Percentiles rank a stretch among this genome's conserved stretches.
These are phyloP conservation scores for Tolypocladium cylindrosporum DNA, from an alignment of 2,329 filamentous ascomycete species.

Conservation along the genomic window DNA sequence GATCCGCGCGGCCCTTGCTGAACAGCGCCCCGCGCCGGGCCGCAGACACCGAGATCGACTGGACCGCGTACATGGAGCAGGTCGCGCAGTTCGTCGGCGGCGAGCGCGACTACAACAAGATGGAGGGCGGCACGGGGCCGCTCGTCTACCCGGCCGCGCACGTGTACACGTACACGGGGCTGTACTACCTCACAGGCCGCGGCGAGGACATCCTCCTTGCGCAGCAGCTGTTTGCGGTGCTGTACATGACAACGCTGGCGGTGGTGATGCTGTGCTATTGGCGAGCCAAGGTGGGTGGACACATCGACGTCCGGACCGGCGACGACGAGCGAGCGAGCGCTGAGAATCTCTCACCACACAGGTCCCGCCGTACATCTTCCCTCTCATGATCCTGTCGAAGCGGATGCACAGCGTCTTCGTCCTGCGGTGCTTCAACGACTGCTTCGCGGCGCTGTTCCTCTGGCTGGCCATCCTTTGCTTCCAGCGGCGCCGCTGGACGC, in stretches of 20 bases:
- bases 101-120: slow-evolving; percentile 79
- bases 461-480: slow-evolving; percentile 73
- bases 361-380: slow-evolving; percentile 80
- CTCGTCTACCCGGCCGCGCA: slow-evolving; percentile 92
- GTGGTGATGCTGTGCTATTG: slow-evolving; percentile 78
- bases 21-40: neutral
- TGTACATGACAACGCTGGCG: slow-evolving; percentile 69
- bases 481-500: slow-evolving; percentile 63
- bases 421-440: slow-evolving; percentile 91
- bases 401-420: slow-evolving; percentile 89
- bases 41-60: slow-evolving; percentile 92
- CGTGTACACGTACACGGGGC: slow-evolving; percentile 76
- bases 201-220: slow-evolving; percentile 68
- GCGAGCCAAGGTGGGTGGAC: slow-evolving; percentile 49
- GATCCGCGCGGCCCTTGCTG: neutral
- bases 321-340: neutral
- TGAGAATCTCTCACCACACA: slow-evolving; percentile 17
- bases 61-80: slow-evolving; percentile 95
- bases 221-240: slow-evolving; percentile 70
- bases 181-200: slow-evolving; percentile 68
- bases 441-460: slow-evolving; percentile 74
- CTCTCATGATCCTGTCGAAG: slow-evolving; percentile 80
- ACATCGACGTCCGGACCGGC: neutral
- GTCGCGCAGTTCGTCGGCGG: slow-evolving; percentile 68
- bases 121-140: slow-evolving; percentile 82